phyloP scores from a whole-genome alignment of 2,329 filamentous ascomycete species.

The Pyricularia grisea region DNA sequence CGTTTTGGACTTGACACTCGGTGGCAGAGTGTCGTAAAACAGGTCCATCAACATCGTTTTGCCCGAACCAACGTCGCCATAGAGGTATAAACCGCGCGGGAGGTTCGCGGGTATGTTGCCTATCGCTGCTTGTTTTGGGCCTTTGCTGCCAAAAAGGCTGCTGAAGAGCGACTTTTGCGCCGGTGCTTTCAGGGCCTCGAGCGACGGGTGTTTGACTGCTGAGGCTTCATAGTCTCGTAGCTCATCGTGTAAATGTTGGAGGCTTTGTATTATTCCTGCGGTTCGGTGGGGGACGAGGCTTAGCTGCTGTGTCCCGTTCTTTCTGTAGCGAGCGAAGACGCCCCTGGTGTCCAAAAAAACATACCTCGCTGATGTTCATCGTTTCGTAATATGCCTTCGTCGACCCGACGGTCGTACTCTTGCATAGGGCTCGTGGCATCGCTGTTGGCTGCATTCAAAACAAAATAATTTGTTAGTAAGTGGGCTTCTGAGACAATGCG shows the following conservation, averaged over 20 bases:
- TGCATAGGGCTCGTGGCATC: constrained; percentile 60
- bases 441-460: constrained; percentile 12
- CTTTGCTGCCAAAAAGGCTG: constrained; percentile 45
- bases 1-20: constrained; percentile 71
- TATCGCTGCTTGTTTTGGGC: background rate
- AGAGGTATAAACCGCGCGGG: constrained; percentile 87
- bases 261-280: constrained; percentile 73
- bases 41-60: constrained; percentile 99
- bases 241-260: constrained; percentile 84
- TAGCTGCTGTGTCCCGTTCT: background rate
- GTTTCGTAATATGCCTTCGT: constrained; percentile 64
- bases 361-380: constrained; percentile 85
- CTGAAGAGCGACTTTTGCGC: constrained; percentile 47
- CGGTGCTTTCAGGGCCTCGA: constrained; percentile 52
- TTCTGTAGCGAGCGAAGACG: constrained; percentile 2
- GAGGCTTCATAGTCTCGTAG: constrained; percentile 65
- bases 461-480: background rate
- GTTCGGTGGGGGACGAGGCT: background rate
- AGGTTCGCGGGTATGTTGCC: constrained; percentile 57
- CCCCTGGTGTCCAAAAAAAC: constrained; percentile 12
- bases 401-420: constrained; percentile 81
- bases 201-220: constrained; percentile 64
- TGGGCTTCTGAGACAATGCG: background rate
- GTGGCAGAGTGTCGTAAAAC: constrained; percentile 86
- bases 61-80: constrained; percentile 90